Percentiles rank a stretch among this genome's conserved stretches.
Evolutionary conservation across 164 flowering plant genomes (phyloP).

Genomic region (Umbellularia californica): DNA sequence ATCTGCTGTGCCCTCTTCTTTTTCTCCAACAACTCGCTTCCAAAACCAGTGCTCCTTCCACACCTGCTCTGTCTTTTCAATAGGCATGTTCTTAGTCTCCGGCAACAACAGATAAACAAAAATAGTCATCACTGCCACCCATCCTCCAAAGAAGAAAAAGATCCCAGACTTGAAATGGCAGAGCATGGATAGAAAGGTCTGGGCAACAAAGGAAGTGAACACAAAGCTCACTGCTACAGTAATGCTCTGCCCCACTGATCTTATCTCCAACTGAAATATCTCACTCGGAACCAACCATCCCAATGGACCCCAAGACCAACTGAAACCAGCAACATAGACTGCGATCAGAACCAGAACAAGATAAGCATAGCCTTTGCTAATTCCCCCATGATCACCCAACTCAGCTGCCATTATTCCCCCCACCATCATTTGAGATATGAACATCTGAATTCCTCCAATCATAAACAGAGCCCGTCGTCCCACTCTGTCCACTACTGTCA

Average conservation of each 20-base stretch:
- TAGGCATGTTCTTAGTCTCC: slow-evolving; percentile 26
- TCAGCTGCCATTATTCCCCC: slow-evolving; percentile 22
- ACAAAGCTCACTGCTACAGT: slow-evolving; percentile 20
- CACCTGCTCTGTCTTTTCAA: slow-evolving; percentile 20
- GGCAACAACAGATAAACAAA: slow-evolving; percentile 24
- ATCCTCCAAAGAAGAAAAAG: slow-evolving; percentile 34
- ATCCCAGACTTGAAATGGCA: slow-evolving; percentile 28
- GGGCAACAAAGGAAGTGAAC: slow-evolving; percentile 29
- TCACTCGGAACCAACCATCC: slow-evolving; percentile 33
- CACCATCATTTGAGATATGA: slow-evolving; percentile 17
- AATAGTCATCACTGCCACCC: slow-evolving; percentile 29
- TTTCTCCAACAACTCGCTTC: slow-evolving; percentile 12
- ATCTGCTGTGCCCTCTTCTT: not conserved
- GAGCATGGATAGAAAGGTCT: slow-evolving; percentile 26
- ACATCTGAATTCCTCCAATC: slow-evolving; percentile 24
- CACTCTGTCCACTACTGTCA: slow-evolving; percentile 18
- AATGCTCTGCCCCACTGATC: slow-evolving; percentile 28
- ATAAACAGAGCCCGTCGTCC: slow-evolving; percentile 21
- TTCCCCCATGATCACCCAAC: slow-evolving; percentile 21
- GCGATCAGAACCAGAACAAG: slow-evolving; percentile 17
- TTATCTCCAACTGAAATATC: slow-evolving; percentile 26
- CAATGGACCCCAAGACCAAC: slow-evolving; percentile 29
- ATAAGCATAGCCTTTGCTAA: slow-evolving; percentile 16
- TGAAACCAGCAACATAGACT: slow-evolving; percentile 25
- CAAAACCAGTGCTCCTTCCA: slow-evolving; percentile 28